Evolutionary conservation across 208 protist genomes (phyloP), one percentile per base, ranked within the genome.

Genomic region (Wallacemonas collosoma): DNA sequence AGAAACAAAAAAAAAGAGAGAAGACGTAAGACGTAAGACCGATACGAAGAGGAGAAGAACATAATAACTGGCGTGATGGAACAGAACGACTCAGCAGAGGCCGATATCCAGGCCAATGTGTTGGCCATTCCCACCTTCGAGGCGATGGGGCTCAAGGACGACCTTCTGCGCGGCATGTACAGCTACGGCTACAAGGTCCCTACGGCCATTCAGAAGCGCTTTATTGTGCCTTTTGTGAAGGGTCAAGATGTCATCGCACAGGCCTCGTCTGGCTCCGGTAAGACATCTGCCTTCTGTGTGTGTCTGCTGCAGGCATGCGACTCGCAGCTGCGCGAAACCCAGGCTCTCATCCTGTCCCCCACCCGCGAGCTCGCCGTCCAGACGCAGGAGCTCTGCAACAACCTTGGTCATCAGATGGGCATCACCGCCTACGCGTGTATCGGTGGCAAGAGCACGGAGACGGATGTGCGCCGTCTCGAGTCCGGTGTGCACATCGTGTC

Each of bases 211-310:
- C 98, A 99, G 81, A 96, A 99, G 80, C 83, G 95, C 36, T 98
- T 98, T 43, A 99, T 99, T 77, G 71, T 93, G 41, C 97, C 95
- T 0, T 90, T 98, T 60, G 53, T 92, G 43, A 75, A 92, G 55
- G 93, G 97, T 1, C 83, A 88, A 5, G 98, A 99, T 73, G 79
- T 99, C 2, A 98, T 99, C 76, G 98, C 98, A 14, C 99, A 99
- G 93, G 97, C 98, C 7, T 98, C 98, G 71, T 99, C 98, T 1
- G 98, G 98, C 35, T 99, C 98, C 12, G 99, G 99, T 56, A 99
- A 99, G 88, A 99, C 98, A 7, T 98, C 97, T 26, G 98, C 98
- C 40, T 99, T 99, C 77, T 92, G 90, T 48, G 92, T 99, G 82
- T 87, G 89, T 72, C 81, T 95, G n/a, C 77, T 98, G 14, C 91